Percentiles rank a stretch among this genome's conserved stretches.
These are phyloP conservation scores for Ceratocystis cubensis DNA, from an alignment of 2,329 filamentous ascomycete genomes.

Conservation along the genomic window DNA sequence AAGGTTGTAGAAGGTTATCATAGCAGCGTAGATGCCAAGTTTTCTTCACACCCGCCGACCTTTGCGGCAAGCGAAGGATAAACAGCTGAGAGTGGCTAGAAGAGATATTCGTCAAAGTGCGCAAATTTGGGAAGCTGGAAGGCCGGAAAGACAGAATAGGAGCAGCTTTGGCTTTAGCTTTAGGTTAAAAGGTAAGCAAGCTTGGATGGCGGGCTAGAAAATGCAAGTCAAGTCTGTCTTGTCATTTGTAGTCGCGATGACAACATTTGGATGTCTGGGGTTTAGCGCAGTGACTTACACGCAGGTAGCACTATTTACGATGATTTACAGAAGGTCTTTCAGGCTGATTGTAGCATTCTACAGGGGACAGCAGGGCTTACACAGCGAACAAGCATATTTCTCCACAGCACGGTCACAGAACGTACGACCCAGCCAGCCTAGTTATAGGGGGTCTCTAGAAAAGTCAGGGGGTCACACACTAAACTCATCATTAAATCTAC, in stretches of 20 bases:
- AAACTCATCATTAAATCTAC: not conserved
- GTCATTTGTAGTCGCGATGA: slow-evolving; percentile 11
- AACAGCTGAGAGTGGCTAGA: not conserved
- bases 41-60: too few species aligned
- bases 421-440: too few species aligned
- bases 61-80: not conserved
- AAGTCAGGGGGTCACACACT: too few species aligned
- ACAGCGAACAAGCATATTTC: too few species aligned
- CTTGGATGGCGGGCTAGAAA: not conserved
- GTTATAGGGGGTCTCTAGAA: too few species aligned
- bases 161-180: not conserved
- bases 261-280: slow-evolving; percentile 9
- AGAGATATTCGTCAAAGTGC: not conserved
- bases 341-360: too few species aligned
- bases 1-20: not conserved
- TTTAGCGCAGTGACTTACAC: not conserved
- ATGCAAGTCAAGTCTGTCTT: not conserved
- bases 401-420: too few species aligned
- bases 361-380: too few species aligned
- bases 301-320: not conserved
- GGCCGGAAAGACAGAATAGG: not conserved
- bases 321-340: not conserved
- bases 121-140: not conserved
- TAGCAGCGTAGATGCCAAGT: not conserved
- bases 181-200: not conserved